Evolutionary conservation across 257 asterid species (phyloP).

Genomic region (Paulownia fortunei): DNA sequence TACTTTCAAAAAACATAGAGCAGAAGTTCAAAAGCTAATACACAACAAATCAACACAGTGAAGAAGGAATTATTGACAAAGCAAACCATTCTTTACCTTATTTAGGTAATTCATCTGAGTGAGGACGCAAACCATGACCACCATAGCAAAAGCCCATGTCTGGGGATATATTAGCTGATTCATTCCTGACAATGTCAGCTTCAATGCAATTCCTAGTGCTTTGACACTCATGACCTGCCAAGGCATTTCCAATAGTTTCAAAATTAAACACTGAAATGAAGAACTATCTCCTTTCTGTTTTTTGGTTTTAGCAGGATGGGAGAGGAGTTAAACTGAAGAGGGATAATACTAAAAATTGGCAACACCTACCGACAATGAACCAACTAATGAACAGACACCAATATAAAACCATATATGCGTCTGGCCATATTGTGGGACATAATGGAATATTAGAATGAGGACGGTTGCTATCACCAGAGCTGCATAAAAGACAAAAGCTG

Average conservation of each 20-base stretch:
- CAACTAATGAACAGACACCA: slow-evolving; percentile 80
- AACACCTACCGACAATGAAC: slow-evolving; percentile 88
- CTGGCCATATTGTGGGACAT: slow-evolving; percentile 78
- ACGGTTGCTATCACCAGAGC: slow-evolving; percentile 56
- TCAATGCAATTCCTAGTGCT: slow-evolving; percentile 93
- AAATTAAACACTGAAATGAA: slow-evolving; percentile 10
- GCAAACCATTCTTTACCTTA: slow-evolving; percentile 53
- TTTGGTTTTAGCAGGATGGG: not conserved
- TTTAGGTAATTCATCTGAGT: slow-evolving; percentile 94
- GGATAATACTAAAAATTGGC: not conserved
- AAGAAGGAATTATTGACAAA: not conserved
- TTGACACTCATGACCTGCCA: slow-evolving; percentile 97
- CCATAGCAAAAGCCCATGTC: slow-evolving; percentile 83
- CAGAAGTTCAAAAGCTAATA: not conserved
- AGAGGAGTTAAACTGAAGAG: slow-evolving; percentile 21
- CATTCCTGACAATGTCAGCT: slow-evolving; percentile 87
- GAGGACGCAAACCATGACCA: slow-evolving; percentile 73
- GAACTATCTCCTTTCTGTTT: not conserved
- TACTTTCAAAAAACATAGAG: not conserved
- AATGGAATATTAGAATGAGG: slow-evolving; percentile 59
- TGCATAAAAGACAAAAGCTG: slow-evolving; percentile 76
- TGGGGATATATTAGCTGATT: slow-evolving; percentile 92
- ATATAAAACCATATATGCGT: slow-evolving; percentile 77
- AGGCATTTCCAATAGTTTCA: slow-evolving; percentile 10
- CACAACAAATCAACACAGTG: not conserved